Base-by-base conservation (phyloP, 495 filamentous ascomycete genomes). In the Monascus purpureus region DNA sequence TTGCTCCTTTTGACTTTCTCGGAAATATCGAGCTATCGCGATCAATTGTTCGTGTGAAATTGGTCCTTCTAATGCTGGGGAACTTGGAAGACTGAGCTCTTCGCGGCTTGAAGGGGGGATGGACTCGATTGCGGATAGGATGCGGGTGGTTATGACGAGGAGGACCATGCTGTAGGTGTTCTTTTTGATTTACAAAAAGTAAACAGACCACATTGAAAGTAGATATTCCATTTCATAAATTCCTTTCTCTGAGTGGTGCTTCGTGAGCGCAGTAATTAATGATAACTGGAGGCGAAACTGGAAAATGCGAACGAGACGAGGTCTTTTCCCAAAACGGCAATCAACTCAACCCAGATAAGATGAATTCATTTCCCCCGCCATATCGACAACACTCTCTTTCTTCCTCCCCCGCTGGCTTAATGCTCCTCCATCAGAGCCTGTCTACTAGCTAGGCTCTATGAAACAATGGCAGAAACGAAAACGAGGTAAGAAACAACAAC, bases 31-130 rank as follows among this genome's bases (percentile, higher is more conserved):
- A 29, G 77, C 73, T 2, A 92, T 45, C 17, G 70, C 59, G 38
- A 93, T 63, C n/a, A 93, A 53, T 36, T 92, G 77, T 8, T 62
- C 59, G 55, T 94, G 86, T 8, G 82, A 77, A 39, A 94, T 82
- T 11, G 86, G 82, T 0, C 70, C 69, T 24, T 80, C 75, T 17
- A 71, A 40, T 18, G 57, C 46, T 8, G 70, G 45, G 18, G 61
- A 42, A 19, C 50, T 23, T 17, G 55, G 52, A 5, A 59, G 42
- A 8, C 61, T 34, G 23, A 65, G 49, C 17, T 53, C 45, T 12
- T 49, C 24, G 6, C 52, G 52, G 4, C 33, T 23, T 13, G 47
- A 44, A n/a, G 36, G 20, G 6, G 63, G 48, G 4, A 70, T 39
- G 30, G 53, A 51, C 17, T 68, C 47, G 8, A 88, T 42, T 6